Conservation (phyloP, 345 rosid species). For the Aquilaria sinensis region DNA sequence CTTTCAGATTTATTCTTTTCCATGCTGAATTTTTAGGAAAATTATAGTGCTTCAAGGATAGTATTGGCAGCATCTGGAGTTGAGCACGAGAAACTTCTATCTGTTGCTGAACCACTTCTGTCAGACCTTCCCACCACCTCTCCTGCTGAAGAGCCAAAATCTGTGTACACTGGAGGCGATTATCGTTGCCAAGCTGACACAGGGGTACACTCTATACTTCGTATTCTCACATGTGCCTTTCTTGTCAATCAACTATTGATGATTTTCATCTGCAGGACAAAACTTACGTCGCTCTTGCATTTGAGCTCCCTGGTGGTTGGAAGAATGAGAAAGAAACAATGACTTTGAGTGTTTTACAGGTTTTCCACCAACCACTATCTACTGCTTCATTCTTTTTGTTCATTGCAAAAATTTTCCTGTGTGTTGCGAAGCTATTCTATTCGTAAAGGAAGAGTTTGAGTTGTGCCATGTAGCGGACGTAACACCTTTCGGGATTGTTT, state of each 20-base stretch:
- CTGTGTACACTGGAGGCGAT: slow-evolving; percentile 88
- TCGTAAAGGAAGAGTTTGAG: not conserved
- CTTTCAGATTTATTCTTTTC: slow-evolving; percentile 2
- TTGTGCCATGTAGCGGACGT: not conserved
- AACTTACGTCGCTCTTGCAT: slow-evolving; percentile 88
- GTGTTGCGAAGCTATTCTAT: not conserved
- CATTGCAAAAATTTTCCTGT: not conserved
- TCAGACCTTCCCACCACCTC: slow-evolving; percentile 64
- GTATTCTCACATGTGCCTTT: not conserved
- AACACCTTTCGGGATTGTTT: not conserved
- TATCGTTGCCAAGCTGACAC: slow-evolving; percentile 75
- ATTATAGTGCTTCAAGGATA: slow-evolving; percentile 73
- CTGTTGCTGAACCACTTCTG: slow-evolving; percentile 77
- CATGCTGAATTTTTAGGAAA: slow-evolving; percentile 44
- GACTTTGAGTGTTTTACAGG: slow-evolving; percentile 85
- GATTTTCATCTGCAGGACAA: slow-evolving; percentile 20
- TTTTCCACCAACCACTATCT: slow-evolving; percentile 15
- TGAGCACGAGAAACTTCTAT: slow-evolving; percentile 65
- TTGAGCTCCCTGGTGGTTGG: slow-evolving; percentile 94
- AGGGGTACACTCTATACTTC: slow-evolving; percentile 42
- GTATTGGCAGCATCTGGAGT: slow-evolving; percentile 89
- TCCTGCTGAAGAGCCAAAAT: slow-evolving; percentile 47
- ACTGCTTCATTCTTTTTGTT: not conserved
- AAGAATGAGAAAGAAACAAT: slow-evolving; percentile 67
- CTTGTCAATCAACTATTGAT: not conserved